These are phyloP conservation scores for Candida nitratophila DNA, from an alignment of 805 yeast species.

Conservation along the genomic window DNA sequence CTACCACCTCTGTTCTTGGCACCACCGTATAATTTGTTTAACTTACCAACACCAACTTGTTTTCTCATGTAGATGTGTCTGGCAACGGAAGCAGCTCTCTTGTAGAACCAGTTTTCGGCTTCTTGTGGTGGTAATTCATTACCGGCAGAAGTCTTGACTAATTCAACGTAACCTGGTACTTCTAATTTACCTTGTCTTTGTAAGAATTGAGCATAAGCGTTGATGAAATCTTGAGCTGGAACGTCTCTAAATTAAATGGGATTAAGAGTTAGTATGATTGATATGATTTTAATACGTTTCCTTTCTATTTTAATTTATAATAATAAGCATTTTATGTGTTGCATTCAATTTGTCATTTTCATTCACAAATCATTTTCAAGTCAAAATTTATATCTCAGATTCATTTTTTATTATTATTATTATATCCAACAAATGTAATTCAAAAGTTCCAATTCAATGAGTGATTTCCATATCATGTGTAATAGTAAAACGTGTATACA, in stretches of 20 bases:
- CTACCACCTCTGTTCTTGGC: conserved; percentile 98
- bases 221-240: conserved; percentile 99
- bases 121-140: conserved; percentile 99
- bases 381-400: too few relatives aligned
- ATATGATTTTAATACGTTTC: not conserved
- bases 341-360: too few relatives aligned
- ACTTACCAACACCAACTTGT: conserved; percentile 98
- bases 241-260: conserved; percentile 73
- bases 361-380: not conserved
- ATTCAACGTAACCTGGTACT: conserved; percentile 99
- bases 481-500: too few relatives aligned
- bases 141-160: conserved; percentile 98
- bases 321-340: too few relatives aligned
- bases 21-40: conserved; percentile 99
- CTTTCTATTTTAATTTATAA: too few relatives aligned
- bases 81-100: conserved; percentile 99
- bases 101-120: conserved; percentile 99
- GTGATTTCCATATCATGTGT: too few relatives aligned
- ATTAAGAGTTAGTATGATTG: conserved; percentile 6
- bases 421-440: too few relatives aligned
- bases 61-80: conserved; percentile 99
- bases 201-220: conserved; percentile 99
- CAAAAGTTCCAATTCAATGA: too few relatives aligned
- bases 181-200: conserved; percentile 99
- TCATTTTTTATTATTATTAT: too few relatives aligned